These are phyloP conservation scores for Lachnellula willkommii DNA, from an alignment of 2,329 filamentous ascomycete species.

Conservation along the genomic window DNA sequence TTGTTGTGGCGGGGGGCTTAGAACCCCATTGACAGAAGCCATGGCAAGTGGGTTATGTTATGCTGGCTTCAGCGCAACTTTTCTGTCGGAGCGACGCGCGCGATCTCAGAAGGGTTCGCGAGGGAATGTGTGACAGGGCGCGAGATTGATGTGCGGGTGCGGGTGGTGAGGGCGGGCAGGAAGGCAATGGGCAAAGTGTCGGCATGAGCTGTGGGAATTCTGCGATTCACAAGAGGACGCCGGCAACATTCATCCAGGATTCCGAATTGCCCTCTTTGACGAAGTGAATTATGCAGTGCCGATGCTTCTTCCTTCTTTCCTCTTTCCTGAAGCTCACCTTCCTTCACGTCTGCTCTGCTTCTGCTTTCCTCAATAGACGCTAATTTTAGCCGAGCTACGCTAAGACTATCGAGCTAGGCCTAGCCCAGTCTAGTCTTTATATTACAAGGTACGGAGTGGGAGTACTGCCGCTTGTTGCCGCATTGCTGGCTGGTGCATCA, in stretches of 20 bases:
- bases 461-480: too few relatives aligned
- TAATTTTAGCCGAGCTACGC: background rate
- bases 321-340: background rate
- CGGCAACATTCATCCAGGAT: too few relatives aligned
- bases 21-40: conserved; percentile 38
- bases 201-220: too few relatives aligned
- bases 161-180: background rate
- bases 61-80: conserved; percentile 1
- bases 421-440: too few relatives aligned
- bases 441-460: too few relatives aligned
- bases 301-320: background rate
- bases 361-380: background rate
- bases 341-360: background rate
- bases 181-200: too few relatives aligned
- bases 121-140: background rate
- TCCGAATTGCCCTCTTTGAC: background rate
- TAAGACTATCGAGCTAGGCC: background rate
- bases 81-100: conserved; percentile 6
- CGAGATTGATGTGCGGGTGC: too few relatives aligned
- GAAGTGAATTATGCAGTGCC: background rate
- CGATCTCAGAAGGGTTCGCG: conserved; percentile 5
- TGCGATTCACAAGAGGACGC: too few relatives aligned
- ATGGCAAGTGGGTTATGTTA: conserved; percentile 18
- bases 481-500: too few relatives aligned
- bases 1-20: conserved; percentile 31